Conservation (phyloP, 805 yeast genomes). For the Candida vaughaniae region DNA sequence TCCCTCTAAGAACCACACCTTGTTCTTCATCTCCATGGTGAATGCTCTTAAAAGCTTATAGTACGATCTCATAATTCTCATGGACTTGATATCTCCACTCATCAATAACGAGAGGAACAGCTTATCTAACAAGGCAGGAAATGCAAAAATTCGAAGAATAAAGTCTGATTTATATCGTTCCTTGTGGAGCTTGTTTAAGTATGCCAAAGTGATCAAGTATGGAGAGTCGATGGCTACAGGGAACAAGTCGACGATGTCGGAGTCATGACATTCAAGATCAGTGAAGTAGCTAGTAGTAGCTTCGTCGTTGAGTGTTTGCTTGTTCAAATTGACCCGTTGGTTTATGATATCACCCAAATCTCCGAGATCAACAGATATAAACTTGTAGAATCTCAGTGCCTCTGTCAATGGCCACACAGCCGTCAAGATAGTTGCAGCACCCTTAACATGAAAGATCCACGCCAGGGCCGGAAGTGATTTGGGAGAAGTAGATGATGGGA, state of each 20-base stretch:
- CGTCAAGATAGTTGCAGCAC: slow-evolving; percentile 92
- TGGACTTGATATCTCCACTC: slow-evolving; percentile 83
- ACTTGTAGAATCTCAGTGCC: slow-evolving; percentile 42
- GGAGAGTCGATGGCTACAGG: slow-evolving; percentile 85
- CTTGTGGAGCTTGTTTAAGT: slow-evolving; percentile 76
- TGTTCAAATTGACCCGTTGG: slow-evolving; percentile 31
- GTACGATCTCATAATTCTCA: slow-evolving; percentile 88
- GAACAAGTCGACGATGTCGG: slow-evolving; percentile 77
- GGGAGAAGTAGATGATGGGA: slow-evolving; percentile 49
- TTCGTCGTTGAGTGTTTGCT: slow-evolving; percentile 18
- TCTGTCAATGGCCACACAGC: slow-evolving; percentile 89
- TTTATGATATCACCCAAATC: slow-evolving; percentile 76
- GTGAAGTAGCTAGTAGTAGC: slow-evolving; percentile 42
- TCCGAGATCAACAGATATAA: slow-evolving; percentile 76
- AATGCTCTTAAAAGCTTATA: slow-evolving; percentile 78
- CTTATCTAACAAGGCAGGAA: slow-evolving; percentile 88
- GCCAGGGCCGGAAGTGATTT: slow-evolving; percentile 86
- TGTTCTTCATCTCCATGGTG: slow-evolving; percentile 83
- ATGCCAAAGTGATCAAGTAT: slow-evolving; percentile 82
- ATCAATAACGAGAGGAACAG: slow-evolving; percentile 72
- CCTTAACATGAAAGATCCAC: slow-evolving; percentile 96
- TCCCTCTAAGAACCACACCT: slow-evolving; percentile 93
- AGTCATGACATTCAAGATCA: slow-evolving; percentile 78
- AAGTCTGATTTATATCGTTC: slow-evolving; percentile 85
- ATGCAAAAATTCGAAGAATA: slow-evolving; percentile 82